Percentiles rank a stretch among this genome's conserved stretches.
These are phyloP conservation scores for Sporobolomyces phaffii DNA, from an alignment of 768 basidiomycete species.

Conservation along the genomic window DNA sequence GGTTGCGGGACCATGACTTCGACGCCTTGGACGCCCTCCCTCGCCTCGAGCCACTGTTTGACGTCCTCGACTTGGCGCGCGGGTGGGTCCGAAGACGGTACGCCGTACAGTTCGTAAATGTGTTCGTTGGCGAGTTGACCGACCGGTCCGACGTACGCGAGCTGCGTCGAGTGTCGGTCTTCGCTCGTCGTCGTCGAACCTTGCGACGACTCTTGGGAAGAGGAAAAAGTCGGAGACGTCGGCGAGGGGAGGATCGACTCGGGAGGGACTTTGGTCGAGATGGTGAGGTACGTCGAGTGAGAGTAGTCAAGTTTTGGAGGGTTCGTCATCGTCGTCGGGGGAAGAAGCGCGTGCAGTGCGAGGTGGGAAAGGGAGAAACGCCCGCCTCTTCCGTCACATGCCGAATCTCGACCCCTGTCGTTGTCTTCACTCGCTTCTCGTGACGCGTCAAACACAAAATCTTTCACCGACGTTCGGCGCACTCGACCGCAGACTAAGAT, in stretches of 20 bases:
- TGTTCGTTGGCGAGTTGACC: constrained; percentile 3
- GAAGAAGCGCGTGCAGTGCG: no score
- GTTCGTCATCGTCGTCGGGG: neutral
- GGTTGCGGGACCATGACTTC: constrained; percentile 1
- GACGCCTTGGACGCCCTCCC: neutral
- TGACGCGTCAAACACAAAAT: no score
- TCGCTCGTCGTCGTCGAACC: constrained; percentile 6
- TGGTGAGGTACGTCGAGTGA: constrained; percentile 10
- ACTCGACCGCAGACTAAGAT: no score
- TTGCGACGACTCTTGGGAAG: constrained; percentile 31
- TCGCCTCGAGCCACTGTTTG: constrained; percentile 5
- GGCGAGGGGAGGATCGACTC: constrained; percentile 3
- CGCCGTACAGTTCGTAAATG: constrained; percentile 1
- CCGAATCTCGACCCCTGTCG: no score
- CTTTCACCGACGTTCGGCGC: no score
- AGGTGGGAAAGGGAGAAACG: no score
- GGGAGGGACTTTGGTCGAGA: neutral
- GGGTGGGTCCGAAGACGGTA: neutral
- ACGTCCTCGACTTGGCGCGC: neutral
- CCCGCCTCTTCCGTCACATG: no score
- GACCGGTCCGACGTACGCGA: constrained; percentile 6
- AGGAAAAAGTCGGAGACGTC: neutral
- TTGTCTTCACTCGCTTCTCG: no score
- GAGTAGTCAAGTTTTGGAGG: constrained; percentile 10
- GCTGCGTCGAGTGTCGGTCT: neutral